phyloP scores from a whole-genome alignment of 331 rosid species.

The Rhamnella rubrinervis region DNA sequence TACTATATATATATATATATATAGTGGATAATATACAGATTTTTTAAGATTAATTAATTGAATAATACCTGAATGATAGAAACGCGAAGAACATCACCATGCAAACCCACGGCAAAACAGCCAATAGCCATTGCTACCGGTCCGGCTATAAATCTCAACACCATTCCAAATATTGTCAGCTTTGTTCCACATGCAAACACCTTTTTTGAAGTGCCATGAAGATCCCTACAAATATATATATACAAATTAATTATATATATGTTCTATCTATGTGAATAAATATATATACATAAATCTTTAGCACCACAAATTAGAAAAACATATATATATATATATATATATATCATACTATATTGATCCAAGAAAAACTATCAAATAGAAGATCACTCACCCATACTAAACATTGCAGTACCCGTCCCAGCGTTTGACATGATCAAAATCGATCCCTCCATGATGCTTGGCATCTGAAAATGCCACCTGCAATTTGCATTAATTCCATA shows the following conservation, averaged over 20 bases:
- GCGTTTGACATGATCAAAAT: constrained; percentile 78
- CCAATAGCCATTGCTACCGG: constrained; percentile 93
- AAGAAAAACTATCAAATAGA: not conserved
- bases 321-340: no score
- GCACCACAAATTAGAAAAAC: not conserved
- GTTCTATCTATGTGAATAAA: not conserved
- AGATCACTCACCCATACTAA: constrained; percentile 73
- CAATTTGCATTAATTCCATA: not conserved
- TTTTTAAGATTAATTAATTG: no score
- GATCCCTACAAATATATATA: constrained; percentile 48
- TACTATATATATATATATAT: no score
- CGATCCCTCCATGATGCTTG: constrained; percentile 71
- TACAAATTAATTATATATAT: not conserved
- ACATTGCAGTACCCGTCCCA: constrained; percentile 94
- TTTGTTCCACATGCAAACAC: constrained; percentile 68
- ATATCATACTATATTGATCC: no score
- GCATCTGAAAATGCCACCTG: constrained; percentile 83
- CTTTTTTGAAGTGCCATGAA: constrained; percentile 89
- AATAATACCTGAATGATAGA: constrained; percentile 75
- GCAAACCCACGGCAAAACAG: constrained; percentile 68
- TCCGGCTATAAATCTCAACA: constrained; percentile 81
- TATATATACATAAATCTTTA: not conserved
- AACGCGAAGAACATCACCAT: constrained; percentile 71
- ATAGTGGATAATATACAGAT: no score
- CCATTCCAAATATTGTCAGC: constrained; percentile 53